phyloP scores from a whole-genome alignment of 139 green algal genomes.

The Coelastrella sp. region DNA sequence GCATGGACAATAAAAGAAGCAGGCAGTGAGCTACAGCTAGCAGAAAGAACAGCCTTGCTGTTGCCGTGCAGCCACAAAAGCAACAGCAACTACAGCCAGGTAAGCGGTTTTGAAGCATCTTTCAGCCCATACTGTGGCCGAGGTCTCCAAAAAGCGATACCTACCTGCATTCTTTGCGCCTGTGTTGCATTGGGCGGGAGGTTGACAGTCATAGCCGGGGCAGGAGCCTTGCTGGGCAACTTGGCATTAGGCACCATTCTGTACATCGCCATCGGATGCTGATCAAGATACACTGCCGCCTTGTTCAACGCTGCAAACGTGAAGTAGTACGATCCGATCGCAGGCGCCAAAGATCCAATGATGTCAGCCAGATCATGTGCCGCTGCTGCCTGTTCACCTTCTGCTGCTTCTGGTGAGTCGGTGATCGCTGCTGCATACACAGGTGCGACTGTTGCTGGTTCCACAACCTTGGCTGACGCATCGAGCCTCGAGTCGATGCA shows the following conservation, averaged over 20 bases:
- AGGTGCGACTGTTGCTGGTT: constrained; percentile 5
- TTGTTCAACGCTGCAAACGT: background rate
- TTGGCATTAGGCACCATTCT: constrained; percentile 20
- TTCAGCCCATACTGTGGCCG: too few relatives aligned
- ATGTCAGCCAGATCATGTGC: background rate
- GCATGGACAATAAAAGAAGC: background rate
- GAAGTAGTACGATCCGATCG: constrained; percentile 47
- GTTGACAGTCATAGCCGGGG: constrained; percentile 29
- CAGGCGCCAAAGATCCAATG: constrained; percentile 4
- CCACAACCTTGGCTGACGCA: constrained; percentile 39
- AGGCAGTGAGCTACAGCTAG: too few relatives aligned
- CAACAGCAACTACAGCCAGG: background rate
- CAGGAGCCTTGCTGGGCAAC: constrained; percentile 13
- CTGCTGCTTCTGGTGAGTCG: background rate
- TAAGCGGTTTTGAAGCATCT: background rate
- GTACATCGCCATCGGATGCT: constrained; percentile 11
- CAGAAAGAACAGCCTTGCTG: too few relatives aligned
- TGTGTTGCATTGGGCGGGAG: constrained; percentile 47
- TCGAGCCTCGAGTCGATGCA: constrained; percentile 54
- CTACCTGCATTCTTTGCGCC: constrained; percentile 40
- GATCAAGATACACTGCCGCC: background rate
- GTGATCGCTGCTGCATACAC: constrained; percentile 6
- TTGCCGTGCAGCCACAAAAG: too few relatives aligned
- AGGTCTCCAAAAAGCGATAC: too few relatives aligned
- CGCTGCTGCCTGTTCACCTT: background rate